phyloP scores from a whole-genome alignment of 176 grass and related monocot species.

The Juncus effusus region DNA sequence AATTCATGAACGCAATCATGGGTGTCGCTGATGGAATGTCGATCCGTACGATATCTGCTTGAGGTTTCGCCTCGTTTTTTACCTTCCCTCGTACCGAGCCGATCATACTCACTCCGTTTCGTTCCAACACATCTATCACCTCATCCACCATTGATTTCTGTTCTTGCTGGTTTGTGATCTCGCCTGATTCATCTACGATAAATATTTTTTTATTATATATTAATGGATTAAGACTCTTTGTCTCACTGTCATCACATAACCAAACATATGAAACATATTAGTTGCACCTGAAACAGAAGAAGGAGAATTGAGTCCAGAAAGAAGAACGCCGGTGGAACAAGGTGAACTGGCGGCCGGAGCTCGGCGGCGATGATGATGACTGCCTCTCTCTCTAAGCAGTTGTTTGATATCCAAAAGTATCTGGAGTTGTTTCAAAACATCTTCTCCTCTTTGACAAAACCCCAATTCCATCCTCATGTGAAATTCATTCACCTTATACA shows the following conservation, averaged over 20 bases:
- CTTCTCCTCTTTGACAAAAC: slow-evolving; percentile 53
- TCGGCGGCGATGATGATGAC: neutral
- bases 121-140: slow-evolving; percentile 85
- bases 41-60: slow-evolving; percentile 45
- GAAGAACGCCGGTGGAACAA: slow-evolving; percentile 38
- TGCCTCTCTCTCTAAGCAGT: slow-evolving; percentile 52
- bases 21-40: slow-evolving; percentile 84
- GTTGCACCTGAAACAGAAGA: slow-evolving; percentile 63
- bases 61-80: slow-evolving; percentile 49
- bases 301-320: slow-evolving; percentile 46
- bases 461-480: slow-evolving; percentile 51
- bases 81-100: slow-evolving; percentile 45
- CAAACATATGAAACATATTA: neutral
- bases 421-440: slow-evolving; percentile 58
- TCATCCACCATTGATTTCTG: slow-evolving; percentile 62
- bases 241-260: neutral
- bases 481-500: slow-evolving; percentile 77
- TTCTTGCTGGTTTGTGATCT: slow-evolving; percentile 41
- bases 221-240: neutral
- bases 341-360: neutral
- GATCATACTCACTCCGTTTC: slow-evolving; percentile 75
- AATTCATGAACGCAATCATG: slow-evolving; percentile 47
- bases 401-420: slow-evolving; percentile 77
- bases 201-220: neutral
- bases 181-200: slow-evolving; percentile 14